Evolutionary conservation across 139 green algal species (phyloP), one percentile per base, ranked within the genome.

Genomic region (Gonium pectorale): DNA sequence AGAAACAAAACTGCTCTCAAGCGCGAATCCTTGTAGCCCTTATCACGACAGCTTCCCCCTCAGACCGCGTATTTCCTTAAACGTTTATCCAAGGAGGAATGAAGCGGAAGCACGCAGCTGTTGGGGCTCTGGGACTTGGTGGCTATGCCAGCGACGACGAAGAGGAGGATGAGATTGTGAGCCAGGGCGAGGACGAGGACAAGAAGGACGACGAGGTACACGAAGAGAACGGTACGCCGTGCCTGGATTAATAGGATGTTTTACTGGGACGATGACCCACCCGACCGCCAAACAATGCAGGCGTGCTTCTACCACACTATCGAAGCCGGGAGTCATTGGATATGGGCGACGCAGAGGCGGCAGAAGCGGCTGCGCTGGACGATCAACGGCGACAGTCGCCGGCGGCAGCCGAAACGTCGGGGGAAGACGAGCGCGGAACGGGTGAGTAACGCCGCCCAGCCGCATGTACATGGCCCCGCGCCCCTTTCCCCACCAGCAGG

Each of bases 141-240:
- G 63, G 63, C 9, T 84, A 84, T 31, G 78, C 62, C 6, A 75
- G 62, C 62, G 78, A 84, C 41, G 77, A 83, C 3, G 77, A 83
- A 5, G 77, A 83, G 43, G 78, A 75, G 22, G 27, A 51, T 0
- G 29, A 19, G 19, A 41, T n/a, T 37, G 4, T 29, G 41, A 72
- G 59, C 41, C 38, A 56, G 54, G 54, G 71, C 27, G 37, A 59
- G 13, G 24, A 29, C 7, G 41, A 71, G 43, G 75, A 82, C 26
- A 40, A 41, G 1, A 9, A 13, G 1, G 49, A 82, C 15, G 59
- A 63, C 3, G 17, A 80, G 44, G 40, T 27, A 13, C 5, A 68
- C 26, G 35, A 13, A 5, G 22, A 31, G 13, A 27, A 68, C 29
- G 17, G n/a, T n/a, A n/a, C n/a, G n/a, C n/a, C n/a, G n/a, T n/a